A percentile compares a stretch with the other conserved stretches of the same genome.
Evolutionary conservation across 768 basidiomycete genomes (phyloP).

Genomic region (Fibroporia radiculosa): DNA sequence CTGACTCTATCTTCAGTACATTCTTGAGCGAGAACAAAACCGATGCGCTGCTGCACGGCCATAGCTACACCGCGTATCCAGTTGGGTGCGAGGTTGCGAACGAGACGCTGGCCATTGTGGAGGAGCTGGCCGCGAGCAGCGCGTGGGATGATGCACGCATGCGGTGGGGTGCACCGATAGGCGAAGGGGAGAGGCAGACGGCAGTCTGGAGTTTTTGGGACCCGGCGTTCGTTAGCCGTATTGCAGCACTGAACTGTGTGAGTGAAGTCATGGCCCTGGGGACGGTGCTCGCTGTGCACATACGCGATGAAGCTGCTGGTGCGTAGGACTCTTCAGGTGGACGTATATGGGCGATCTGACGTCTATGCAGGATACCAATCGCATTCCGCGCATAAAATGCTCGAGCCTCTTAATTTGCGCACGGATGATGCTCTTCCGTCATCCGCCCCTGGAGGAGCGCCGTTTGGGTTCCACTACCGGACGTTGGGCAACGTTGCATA

Average conservation of each 20-base stretch:
- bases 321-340: conserved; percentile 10
- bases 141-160: conserved; percentile 53
- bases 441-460: conserved; percentile 42
- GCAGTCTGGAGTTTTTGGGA: conserved; percentile 87
- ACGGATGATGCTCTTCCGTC: conserved; percentile 24
- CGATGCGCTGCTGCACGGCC: conserved; percentile 88
- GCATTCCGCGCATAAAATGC: conserved; percentile 54
- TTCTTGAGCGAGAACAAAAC: conserved; percentile 71
- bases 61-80: conserved; percentile 93
- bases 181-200: conserved; percentile 10
- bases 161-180: conserved; percentile 41
- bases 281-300: conserved; percentile 73
- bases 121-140: conserved; percentile 37
- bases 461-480: conserved; percentile 73
- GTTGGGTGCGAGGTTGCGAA: conserved; percentile 90
- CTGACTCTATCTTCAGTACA: conserved; percentile 68
- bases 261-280: conserved; percentile 83
- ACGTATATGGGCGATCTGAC: conserved; percentile 2
- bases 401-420: conserved; percentile 40
- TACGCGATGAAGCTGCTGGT: conserved; percentile 55
- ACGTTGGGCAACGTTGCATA: conserved; percentile 91
- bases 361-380: conserved; percentile 38
- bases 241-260: conserved; percentile 53
- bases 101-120: conserved; percentile 63
- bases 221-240: conserved; percentile 51